Base-by-base conservation (phyloP, 192 early-diverging fungal species). In the Backusella tuberculispora region DNA sequence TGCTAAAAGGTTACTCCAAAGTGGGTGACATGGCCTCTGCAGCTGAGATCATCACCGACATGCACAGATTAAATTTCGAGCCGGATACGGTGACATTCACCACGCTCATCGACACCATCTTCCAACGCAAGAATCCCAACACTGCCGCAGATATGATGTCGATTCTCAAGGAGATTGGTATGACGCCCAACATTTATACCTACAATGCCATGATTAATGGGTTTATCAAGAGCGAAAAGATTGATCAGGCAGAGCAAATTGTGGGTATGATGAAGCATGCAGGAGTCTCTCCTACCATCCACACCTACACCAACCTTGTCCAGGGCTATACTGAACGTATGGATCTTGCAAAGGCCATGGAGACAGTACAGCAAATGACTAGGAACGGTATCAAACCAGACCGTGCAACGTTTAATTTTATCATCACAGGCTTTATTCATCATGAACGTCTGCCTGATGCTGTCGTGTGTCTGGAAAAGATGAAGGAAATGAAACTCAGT, bases 11-110 rank as follows among this genome's bases (percentile, higher is more conserved):
- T 1, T 77, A 74, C 15, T 41, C 66, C 7, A 72, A 71, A 1
- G 19, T 42, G 0, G 46, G 70, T 6, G 73, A 81, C 15, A 65
- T 67, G 21, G 9, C 14, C 2, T 29, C 69, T 7, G 80, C 80
- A 6, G 26, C 46, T 0, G 37, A 34, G 10, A 69, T 81, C 26
- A 65, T 81, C 8, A 21, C 41, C 6, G 73, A 81, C n/a, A 78
- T 81, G 64, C 53, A 60, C 24, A 43, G 50, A 19, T 53, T 29
- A 5, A 37, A 63, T 8, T 42, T 77, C 9, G 70, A 77, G 29
- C 80, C 80, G 0, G 80, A 81, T 37, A 73, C 69, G 0, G 74
- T 81, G 8, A 81, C 80, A 4, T 77, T 64, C 24, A 81, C 80
- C 1, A 81, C 76, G 0, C 12, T 81, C 6, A 71, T 81, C 21